Evolutionary conservation across 1,284 basidiomycete genomes (phyloP).

Genomic region (Amylostereum chailletii): DNA sequence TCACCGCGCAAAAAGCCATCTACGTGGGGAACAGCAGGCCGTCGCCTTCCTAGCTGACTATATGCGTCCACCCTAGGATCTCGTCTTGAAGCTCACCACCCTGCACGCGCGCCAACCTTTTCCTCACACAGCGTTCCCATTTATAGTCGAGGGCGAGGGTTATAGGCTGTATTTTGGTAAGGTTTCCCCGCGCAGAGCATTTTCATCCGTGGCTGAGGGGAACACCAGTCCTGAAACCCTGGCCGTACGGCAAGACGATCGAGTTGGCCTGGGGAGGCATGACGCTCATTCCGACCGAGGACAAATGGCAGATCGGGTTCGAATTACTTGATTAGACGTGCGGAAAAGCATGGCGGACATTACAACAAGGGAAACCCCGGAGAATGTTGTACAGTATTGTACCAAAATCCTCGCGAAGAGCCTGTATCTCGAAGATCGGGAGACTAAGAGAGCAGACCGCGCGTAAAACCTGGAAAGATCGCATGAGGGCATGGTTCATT

Average conservation of each 20-base stretch:
- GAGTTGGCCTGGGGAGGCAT: conserved; percentile 5
- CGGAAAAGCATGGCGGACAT: neutral
- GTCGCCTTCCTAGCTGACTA: neutral
- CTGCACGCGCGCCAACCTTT: conserved; percentile 1
- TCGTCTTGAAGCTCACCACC: conserved; percentile 2
- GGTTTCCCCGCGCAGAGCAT: neutral
- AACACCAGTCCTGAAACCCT: conserved; percentile 1
- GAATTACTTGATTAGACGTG: neutral
- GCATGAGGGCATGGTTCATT: neutral
- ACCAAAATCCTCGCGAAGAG: neutral
- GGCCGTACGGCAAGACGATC: conserved; percentile 5
- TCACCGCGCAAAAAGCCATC: neutral
- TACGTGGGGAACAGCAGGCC: neutral
- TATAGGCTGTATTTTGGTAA: conserved; percentile 3
- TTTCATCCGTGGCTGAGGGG: neutral
- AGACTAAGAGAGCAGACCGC: neutral
- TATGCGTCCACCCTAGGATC: neutral
- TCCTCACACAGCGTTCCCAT: conserved; percentile 2
- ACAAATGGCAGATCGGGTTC: conserved; percentile 6
- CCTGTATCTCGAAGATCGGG: too few species aligned
- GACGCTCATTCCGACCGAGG: conserved; percentile 1
- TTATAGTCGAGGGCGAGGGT: conserved; percentile 1
- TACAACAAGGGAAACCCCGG: neutral
- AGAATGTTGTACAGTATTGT: neutral
- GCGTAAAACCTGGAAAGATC: neutral